phyloP scores from a whole-genome alignment of 192 early-diverging fungal genomes.

The Backusella liffmaniae region DNA sequence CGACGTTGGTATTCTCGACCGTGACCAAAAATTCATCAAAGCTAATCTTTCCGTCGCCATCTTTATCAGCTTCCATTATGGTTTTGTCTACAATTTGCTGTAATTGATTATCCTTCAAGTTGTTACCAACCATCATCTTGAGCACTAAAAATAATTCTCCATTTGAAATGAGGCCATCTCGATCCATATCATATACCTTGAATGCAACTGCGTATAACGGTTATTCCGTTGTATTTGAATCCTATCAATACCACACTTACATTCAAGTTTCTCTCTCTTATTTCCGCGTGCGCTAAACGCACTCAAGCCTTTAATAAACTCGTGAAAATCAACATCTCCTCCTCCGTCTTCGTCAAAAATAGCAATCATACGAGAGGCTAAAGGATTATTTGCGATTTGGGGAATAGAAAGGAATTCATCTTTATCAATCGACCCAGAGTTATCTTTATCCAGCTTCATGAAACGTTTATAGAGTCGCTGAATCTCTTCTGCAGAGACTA shows the following conservation, averaged over 20 bases:
- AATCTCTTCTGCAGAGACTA: constrained; percentile 91
- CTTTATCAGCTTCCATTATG: constrained; percentile 96
- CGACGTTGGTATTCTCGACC: constrained; percentile 96
- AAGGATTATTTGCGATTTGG: constrained; percentile 96
- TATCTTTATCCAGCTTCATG: constrained; percentile 97
- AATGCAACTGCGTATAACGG: constrained; percentile 74
- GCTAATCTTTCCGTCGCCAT: constrained; percentile 92
- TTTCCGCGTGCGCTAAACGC: constrained; percentile 95
- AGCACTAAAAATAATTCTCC: constrained; percentile 98
- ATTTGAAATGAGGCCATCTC: constrained; percentile 98
- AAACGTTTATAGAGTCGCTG: constrained; percentile 99
- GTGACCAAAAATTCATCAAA: constrained; percentile 96
- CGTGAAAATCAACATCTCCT: constrained; percentile 98
- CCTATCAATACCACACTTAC: constrained; percentile 47
- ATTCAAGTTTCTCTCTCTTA: constrained; percentile 92
- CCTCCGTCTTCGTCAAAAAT: constrained; percentile 98
- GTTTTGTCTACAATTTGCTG: constrained; percentile 99
- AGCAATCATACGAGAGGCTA: constrained; percentile 92
- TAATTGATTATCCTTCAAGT: constrained; percentile 92
- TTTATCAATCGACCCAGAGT: constrained; percentile 94
- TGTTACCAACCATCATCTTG: constrained; percentile 99
- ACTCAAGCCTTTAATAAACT: constrained; percentile 94
- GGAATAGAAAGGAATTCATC: constrained; percentile 97
- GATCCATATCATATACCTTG: constrained; percentile 99
- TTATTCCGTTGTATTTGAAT: neutral